Evolutionary conservation across 1,284 basidiomycete genomes (phyloP).

Genomic region (Malassezia psittaci): DNA sequence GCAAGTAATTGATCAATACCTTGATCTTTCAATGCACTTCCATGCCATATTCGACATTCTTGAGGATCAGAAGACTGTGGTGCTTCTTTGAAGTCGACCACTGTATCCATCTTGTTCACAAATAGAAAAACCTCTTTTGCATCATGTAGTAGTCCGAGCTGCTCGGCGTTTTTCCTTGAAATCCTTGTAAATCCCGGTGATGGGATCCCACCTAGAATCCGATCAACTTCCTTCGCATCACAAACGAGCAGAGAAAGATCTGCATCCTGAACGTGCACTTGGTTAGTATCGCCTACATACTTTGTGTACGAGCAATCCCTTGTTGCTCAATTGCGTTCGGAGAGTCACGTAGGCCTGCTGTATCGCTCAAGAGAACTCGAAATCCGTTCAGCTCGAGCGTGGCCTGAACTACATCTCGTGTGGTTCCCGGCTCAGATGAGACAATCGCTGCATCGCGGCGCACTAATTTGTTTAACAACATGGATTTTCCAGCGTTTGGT

Average conservation of each 20-base stretch:
- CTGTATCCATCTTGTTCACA: conserved; percentile 64
- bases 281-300: conserved; percentile 51
- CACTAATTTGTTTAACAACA: conserved; percentile 67
- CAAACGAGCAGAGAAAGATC: conserved; percentile 69
- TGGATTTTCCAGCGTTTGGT: conserved; percentile 80
- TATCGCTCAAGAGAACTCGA: conserved; percentile 69
- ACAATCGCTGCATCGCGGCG: conserved; percentile 79
- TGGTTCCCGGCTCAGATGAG: conserved; percentile 72
- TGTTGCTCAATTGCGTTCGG: conserved; percentile 61
- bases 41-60: conserved; percentile 51
- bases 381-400: conserved; percentile 70
- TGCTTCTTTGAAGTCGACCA: conserved; percentile 19
- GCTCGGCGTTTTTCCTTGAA: neutral
- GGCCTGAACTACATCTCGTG: conserved; percentile 70
- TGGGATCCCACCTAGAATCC: conserved; percentile 25
- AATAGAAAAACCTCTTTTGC: conserved; percentile 52
- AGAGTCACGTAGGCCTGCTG: conserved; percentile 63
- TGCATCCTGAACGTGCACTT: conserved; percentile 56
- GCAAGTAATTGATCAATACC: conserved; percentile 57
- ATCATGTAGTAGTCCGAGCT: neutral
- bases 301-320: conserved; percentile 63
- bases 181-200: neutral
- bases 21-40: conserved; percentile 58
- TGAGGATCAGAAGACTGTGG: neutral
- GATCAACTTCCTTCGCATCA: conserved; percentile 55